phyloP scores from a whole-genome alignment of 768 basidiomycete species.

The Antrodiella citrinella region DNA sequence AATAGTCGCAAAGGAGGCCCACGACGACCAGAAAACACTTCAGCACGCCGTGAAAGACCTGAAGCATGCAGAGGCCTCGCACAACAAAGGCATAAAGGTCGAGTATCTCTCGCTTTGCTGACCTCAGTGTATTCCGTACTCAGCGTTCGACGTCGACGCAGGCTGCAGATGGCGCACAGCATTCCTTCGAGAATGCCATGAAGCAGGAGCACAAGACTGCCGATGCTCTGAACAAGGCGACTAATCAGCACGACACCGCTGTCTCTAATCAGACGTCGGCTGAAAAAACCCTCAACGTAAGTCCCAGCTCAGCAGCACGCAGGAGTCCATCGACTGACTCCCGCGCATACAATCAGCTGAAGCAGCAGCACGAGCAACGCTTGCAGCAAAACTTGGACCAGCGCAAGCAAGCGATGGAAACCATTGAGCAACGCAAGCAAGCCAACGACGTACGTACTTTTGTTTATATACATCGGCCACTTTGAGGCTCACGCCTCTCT shows the following conservation, averaged over 20 bases:
- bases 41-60: constrained; percentile 49
- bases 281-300: constrained; percentile 37
- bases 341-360: too few species aligned
- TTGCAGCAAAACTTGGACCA: constrained; percentile 18
- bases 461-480: neutral
- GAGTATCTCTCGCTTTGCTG: constrained; percentile 4
- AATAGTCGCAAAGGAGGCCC: constrained; percentile 39
- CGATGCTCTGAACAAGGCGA: constrained; percentile 44
- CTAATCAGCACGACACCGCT: constrained; percentile 43
- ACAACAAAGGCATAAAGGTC: constrained; percentile 46
- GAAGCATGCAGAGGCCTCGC: constrained; percentile 41
- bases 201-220: constrained; percentile 43
- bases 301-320: constrained; percentile 4
- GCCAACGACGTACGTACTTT: constrained; percentile 20
- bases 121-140: neutral
- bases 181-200: constrained; percentile 38
- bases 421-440: constrained; percentile 21
- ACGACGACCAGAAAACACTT: constrained; percentile 40
- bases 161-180: constrained; percentile 40
- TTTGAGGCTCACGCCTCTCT: constrained; percentile 1
- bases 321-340: neutral
- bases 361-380: constrained; percentile 19
- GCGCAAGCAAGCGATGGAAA: constrained; percentile 17
- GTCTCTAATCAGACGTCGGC: constrained; percentile 33
- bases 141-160: constrained; percentile 14